phyloP scores from a whole-genome alignment of 345 rosid genomes.

The Populus simonii region DNA sequence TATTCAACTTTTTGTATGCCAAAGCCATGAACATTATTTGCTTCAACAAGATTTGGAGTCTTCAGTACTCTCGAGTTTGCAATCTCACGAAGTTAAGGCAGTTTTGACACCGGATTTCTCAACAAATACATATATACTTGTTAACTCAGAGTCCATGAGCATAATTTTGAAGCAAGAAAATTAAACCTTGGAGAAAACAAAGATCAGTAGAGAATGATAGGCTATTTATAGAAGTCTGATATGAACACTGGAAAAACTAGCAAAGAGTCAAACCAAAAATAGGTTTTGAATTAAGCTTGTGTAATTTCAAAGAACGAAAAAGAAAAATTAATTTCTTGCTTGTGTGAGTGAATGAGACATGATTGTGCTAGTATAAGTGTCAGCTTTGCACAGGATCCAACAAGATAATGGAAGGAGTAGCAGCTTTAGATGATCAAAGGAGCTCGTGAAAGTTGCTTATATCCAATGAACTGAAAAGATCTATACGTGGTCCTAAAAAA shows the following conservation, averaged over 20 bases:
- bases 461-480: constrained; percentile 6
- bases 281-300: not conserved
- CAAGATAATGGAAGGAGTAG: constrained; percentile 27
- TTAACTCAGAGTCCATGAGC: not conserved
- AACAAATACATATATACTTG: not conserved
- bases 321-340: not conserved
- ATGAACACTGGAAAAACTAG: not conserved
- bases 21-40: not conserved
- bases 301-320: not conserved
- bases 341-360: not conserved
- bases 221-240: not conserved
- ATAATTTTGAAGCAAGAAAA: not conserved
- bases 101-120: not conserved
- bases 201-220: not conserved
- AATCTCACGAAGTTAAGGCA: not conserved
- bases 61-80: not conserved
- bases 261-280: not conserved
- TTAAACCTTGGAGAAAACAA: constrained; percentile 6
- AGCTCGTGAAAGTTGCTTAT: constrained; percentile 19
- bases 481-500: not conserved
- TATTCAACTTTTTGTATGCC: not conserved
- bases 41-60: not conserved
- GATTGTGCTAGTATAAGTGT: not conserved
- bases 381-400: constrained; percentile 35
- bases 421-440: constrained; percentile 22